A percentile compares a stretch with the other conserved stretches of the same genome.
Evolutionary conservation across 139 green algal genomes (phyloP).

Genomic region (Dunaliella sp.): DNA sequence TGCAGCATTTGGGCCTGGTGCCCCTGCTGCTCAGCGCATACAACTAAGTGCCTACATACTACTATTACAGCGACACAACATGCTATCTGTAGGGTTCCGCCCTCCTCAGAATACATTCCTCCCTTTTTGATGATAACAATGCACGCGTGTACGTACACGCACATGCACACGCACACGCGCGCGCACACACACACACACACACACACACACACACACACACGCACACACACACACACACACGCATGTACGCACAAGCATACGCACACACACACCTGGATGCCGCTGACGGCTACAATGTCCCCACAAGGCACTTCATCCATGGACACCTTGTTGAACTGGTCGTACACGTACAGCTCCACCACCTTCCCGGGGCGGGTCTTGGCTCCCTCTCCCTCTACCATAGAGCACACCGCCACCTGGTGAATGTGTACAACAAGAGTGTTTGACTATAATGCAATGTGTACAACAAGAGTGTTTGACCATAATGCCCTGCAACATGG

Average conservation of each 20-base stretch:
- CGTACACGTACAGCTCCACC: constrained; percentile 94
- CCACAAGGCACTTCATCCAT: constrained; percentile 80
- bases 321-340: constrained; percentile 79
- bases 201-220: background rate
- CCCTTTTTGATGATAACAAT: too few relatives aligned
- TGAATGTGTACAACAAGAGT: too few relatives aligned
- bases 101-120: too few relatives aligned
- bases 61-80: too few relatives aligned
- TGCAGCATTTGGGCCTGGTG: too few relatives aligned
- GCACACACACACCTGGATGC: constrained; percentile 33
- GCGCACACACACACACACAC: background rate
- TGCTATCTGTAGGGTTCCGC: too few relatives aligned
- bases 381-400: background rate
- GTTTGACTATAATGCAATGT: too few relatives aligned
- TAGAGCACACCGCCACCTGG: constrained; percentile 9
- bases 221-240: background rate
- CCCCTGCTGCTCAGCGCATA: too few relatives aligned
- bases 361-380: constrained; percentile 16
- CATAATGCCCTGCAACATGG: too few relatives aligned
- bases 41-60: too few relatives aligned
- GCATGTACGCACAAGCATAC: background rate
- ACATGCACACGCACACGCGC: background rate
- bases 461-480: too few relatives aligned
- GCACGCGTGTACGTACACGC: too few relatives aligned
- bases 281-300: constrained; percentile 89